Percentiles rank a stretch among this genome's conserved stretches.
Conservation (phyloP, 495 filamentous ascomycete genomes). For the Penicillium ochrochloron region DNA sequence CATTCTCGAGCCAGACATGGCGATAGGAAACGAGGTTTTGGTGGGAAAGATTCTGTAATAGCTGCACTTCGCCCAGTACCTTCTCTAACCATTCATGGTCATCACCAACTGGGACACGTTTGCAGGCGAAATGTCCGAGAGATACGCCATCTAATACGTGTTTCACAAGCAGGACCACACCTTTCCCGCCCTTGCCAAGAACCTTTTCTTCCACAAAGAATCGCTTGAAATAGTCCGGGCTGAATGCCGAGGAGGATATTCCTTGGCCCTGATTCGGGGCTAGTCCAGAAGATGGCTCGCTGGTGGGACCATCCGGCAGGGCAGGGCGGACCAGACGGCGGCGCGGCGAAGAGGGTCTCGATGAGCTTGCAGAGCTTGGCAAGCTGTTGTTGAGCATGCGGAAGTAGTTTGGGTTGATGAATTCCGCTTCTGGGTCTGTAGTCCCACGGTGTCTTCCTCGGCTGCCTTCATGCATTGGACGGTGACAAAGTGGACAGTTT, state of each 20-base stretch:
- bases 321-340: constrained; percentile 57
- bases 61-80: constrained; percentile 87
- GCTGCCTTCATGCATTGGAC: constrained; percentile 63
- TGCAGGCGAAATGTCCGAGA: constrained; percentile 93
- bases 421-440: constrained; percentile 60
- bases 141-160: constrained; percentile 88
- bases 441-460: constrained; percentile 40
- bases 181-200: constrained; percentile 89
- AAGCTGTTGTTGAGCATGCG: constrained; percentile 78
- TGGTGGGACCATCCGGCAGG: constrained; percentile 42
- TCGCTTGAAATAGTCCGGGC: constrained; percentile 83
- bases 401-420: constrained; percentile 90
- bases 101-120: constrained; percentile 92
- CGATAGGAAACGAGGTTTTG: constrained; percentile 97
- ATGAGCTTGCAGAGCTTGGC: constrained; percentile 53
- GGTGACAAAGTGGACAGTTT: constrained; percentile 88
- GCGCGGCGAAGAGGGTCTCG: constrained; percentile 55
- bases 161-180: constrained; percentile 87
- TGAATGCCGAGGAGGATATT: constrained; percentile 86
- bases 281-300: constrained; percentile 53
- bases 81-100: constrained; percentile 96
- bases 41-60: constrained; percentile 88
- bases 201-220: constrained; percentile 89
- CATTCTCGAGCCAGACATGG: constrained; percentile 95
- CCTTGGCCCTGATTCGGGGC: constrained; percentile 54